These are phyloP conservation scores for Hsuehochloa calcarea DNA, from an alignment of 176 grass and related monocot genomes.

Conservation along the genomic window DNA sequence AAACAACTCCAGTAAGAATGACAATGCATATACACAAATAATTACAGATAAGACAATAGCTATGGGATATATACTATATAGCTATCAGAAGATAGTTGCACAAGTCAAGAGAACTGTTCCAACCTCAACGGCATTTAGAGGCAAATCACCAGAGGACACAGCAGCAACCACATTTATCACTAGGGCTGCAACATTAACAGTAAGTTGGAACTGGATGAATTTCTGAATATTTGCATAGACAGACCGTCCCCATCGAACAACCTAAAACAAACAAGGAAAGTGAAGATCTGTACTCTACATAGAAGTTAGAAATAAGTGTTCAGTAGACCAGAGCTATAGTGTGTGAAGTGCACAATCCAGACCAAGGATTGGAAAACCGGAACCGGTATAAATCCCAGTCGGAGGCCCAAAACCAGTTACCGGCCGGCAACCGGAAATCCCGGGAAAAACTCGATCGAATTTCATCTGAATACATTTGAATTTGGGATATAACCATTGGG, in stretches of 20 bases:
- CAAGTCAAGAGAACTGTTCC: neutral
- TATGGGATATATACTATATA: neutral
- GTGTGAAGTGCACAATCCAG: neutral
- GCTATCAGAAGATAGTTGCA: neutral
- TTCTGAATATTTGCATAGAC: conserved; percentile 83
- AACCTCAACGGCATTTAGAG: conserved; percentile 69
- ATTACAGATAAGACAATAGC: neutral
- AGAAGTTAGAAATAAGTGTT: neutral
- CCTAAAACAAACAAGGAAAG: conserved; percentile 29
- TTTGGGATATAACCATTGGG: too few relatives aligned
- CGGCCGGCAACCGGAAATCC: too few relatives aligned
- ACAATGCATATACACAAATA: neutral
- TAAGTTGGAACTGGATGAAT: conserved; percentile 79
- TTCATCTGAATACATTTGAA: too few relatives aligned
- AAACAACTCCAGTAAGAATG: neutral
- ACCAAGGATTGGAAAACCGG: too few relatives aligned
- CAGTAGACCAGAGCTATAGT: neutral
- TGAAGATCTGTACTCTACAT: neutral
- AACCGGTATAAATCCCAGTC: too few relatives aligned
- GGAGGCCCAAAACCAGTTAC: too few relatives aligned
- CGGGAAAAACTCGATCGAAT: too few relatives aligned
- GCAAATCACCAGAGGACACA: conserved; percentile 61
- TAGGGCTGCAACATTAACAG: conserved; percentile 69
- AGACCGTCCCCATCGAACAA: conserved; percentile 72
- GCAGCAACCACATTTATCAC: conserved; percentile 78